Base-by-base conservation (phyloP, 1,139 yeast species). In the Pneumocystis sp. region DNA sequence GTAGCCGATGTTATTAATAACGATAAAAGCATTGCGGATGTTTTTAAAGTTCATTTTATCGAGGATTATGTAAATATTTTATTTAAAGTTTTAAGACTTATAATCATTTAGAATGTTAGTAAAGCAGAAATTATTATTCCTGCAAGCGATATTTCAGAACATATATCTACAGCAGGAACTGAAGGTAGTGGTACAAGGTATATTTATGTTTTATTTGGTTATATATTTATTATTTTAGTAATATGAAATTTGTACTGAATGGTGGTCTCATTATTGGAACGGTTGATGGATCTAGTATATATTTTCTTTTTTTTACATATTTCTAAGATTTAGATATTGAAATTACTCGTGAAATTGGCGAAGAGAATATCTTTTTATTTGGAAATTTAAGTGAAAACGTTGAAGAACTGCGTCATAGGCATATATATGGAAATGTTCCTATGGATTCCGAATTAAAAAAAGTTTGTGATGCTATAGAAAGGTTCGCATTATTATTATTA, bases 141-240 rank as follows among this genome's bases (percentile, higher is more conserved):
- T 31, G 97, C 93, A 21, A 85, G 93, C 61, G 97, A 90, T 74
- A 80, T 90, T 73, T 87, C 95, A 63, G 95, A 90, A 77, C 97
- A 90, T 77, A 91, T 90, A 70, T 89, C 96, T n/a, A 90, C 97
- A 63, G 97, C 97, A 12, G 97, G 97, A 72, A 90, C 97, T 34
- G 97, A 90, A 76, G 97, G 96, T 35, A 87, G 95, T 1, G 97
- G 97, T 75, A 90, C 97, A 61, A 87, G 34, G 57, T 96, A 63
- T 90, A 90, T 79, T 91, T 59, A 59, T 59, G n/a, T 37, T 21
- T n/a, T 39, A 37, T 21, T 59, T 59, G 10, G 6, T 17, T 3
- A 12, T 50, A 50, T 25, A 50, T 50, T 50, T 25, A 50, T 25
- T 59, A 59, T 59, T 59, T 42, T 59, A 59, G 40, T 59, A 39